Conservation (phyloP, 1,284 basidiomycete species). For the Thecaphora thlaspeos region DNA sequence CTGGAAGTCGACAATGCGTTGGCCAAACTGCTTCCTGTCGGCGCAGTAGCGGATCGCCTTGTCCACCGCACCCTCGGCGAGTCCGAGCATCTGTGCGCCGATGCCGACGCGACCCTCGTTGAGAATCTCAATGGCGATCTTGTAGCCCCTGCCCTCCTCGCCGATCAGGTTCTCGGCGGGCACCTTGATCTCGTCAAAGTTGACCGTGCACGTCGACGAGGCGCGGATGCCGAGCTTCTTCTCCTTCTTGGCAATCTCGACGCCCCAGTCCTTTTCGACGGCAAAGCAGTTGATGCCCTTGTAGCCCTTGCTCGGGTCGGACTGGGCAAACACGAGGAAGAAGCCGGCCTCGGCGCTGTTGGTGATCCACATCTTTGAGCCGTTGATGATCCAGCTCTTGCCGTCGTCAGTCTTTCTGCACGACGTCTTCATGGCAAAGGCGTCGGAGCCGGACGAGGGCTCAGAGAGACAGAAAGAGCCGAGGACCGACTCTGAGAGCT, state of each 20-base stretch:
- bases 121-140: constrained; percentile 90
- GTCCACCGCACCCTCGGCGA: constrained; percentile 94
- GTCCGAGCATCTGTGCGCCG: constrained; percentile 77
- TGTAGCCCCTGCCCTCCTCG: constrained; percentile 90
- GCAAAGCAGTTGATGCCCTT: constrained; percentile 98
- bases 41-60: constrained; percentile 90
- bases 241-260: constrained; percentile 98
- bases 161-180: constrained; percentile 93
- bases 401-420: constrained; percentile 75
- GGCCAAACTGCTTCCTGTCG: constrained; percentile 89
- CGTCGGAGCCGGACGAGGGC: constrained; percentile 88
- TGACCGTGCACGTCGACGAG: constrained; percentile 93
- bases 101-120: constrained; percentile 98
- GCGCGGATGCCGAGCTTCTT: constrained; percentile 96
- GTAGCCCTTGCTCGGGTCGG: constrained; percentile 92
- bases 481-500: constrained; percentile 75
- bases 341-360: constrained; percentile 95
- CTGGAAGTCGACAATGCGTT: constrained; percentile 80
- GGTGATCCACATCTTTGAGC: constrained; percentile 99
- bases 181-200: constrained; percentile 91
- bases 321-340: constrained; percentile 83
- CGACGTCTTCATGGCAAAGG: constrained; percentile 93
- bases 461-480: constrained; percentile 96
- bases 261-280: constrained; percentile 92
- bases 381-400: constrained; percentile 75